Evolutionary conservation across 768 basidiomycete genomes (phyloP), one percentile per base, ranked within the genome.

Genomic region (Galerina sulciceps): DNA sequence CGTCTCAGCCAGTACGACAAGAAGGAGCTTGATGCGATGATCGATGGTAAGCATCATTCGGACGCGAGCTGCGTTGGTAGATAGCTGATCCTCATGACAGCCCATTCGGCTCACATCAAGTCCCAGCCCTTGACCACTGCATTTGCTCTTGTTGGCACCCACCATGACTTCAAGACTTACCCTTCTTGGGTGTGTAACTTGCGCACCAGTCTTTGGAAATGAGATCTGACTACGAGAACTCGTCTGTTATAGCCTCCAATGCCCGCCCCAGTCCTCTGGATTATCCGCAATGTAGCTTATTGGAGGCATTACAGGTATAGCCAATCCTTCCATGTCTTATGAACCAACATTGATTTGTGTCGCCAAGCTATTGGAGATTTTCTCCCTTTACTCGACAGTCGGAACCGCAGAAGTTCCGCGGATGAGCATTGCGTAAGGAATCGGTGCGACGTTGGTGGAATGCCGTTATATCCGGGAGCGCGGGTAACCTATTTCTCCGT

Each of bases 291-390:
- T 35, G 18, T 69, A 6, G 58, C 62, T 15, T 34, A 37, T 15
- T 55, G 58, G 14, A 48, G 53, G 10, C 59, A 67, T 57, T 49
- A 58, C 18, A 65, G 64, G 67, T 65, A 23, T 10, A 62, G 18
- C 6, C 11, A n/a, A 6, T n/a, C 26, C 18, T 48, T 6, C 14
- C 22, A 31, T 22, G 15, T 6, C 31, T 6, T 6, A 9, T 37
- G 26, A 31, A 36, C 15, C 10, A 47, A 17, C 22, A 10, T 36
- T 34, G 2, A 36, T 49, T 35, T 26, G 36, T 2, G 8, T 23
- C 3, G 17, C 13, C 17, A 17, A 70, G 69, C 18, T 66, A 63
- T 37, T 70, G 69, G 69, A 68, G 64, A 50, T 70, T 68, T 37
- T 56, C 69, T 2, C 59, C 69, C 17, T 70, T 59, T 36, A 62